Base-by-base conservation (phyloP, 495 filamentous ascomycete genomes). In the Clohesyomyces aquaticus region DNA sequence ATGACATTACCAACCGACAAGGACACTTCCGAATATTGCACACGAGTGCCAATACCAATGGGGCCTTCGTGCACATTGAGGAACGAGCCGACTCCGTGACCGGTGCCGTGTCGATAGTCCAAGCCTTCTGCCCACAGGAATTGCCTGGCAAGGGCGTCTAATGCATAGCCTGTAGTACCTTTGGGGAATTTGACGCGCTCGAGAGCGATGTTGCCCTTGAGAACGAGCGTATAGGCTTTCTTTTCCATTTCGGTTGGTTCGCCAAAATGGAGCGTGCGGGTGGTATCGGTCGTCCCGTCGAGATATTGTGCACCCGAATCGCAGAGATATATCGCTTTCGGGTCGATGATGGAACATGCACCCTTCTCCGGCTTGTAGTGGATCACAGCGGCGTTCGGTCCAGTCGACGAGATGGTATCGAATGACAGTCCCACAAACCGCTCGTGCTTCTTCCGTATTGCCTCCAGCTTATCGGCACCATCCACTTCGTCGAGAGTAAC, bases 11-110 rank as follows among this genome's bases (percentile, higher is more conserved):
- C 95, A n/a, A 87, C 79, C 0, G 91, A 83, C 21, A 99, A 82
- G 0, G 94, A 81, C 21, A 98, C 94, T 67, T 99, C 95, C 9
- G 90, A 87, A 73, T 93, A 97, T 67, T 96, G 90, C 27, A 93
- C 82, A 45, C 93, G 83, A 4, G 91, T 96, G 19, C 95, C 95
- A 53, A 99, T 91, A 21, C 95, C 95, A 59, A 99, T 96, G 6
- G 95, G 95, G 0, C 95, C 95, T 74, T 99, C 95, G 75, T 99
- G 95, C 1, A 99, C 95, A 65, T 98, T 98, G 72, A 91, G 75
- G 69, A 84, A 99, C 4, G 91, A 96, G 42, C 95, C 95, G 55
- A 99, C 89, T 22, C 95, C 95, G 74, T 99, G 95, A 28, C 95
- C 95, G 1, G 95, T 99, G 51, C 95, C 94, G 73, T 99, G 95